These are phyloP conservation scores for Clarireedia paspali DNA, from an alignment of 2,329 filamentous ascomycete genomes.

Conservation along the genomic window DNA sequence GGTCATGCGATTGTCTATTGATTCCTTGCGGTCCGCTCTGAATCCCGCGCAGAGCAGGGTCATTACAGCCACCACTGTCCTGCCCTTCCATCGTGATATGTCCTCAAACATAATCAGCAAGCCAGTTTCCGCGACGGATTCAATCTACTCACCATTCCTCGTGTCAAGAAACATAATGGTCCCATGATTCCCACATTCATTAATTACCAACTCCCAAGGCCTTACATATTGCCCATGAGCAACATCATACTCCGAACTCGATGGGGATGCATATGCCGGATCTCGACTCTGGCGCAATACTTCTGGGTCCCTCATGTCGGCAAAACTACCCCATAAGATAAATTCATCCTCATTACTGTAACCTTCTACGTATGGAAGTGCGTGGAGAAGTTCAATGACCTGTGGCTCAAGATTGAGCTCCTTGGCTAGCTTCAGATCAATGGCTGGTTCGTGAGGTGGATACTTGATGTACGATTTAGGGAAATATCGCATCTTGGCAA, in stretches of 20 bases:
- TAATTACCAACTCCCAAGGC: neutral
- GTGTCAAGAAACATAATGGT: neutral
- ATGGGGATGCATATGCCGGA: constrained; percentile 1
- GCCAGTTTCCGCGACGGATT: neutral
- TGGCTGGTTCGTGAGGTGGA: constrained; percentile 9
- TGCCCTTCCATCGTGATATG: constrained; percentile 1
- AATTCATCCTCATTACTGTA: constrained; percentile 10
- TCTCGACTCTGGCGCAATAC: constrained; percentile 9
- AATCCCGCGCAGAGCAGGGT: neutral
- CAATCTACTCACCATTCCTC: neutral
- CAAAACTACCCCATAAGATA: constrained; percentile 10
- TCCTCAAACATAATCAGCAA: neutral
- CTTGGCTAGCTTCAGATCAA: constrained; percentile 8
- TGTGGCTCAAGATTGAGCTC: constrained; percentile 8
- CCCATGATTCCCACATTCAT: neutral
- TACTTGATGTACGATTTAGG: constrained; percentile 10
- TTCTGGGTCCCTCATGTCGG: constrained; percentile 6
- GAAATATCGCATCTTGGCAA: constrained; percentile 12
- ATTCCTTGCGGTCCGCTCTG: neutral
- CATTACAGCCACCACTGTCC: neutral
- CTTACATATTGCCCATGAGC: constrained; percentile 3
- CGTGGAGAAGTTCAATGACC: constrained; percentile 10
- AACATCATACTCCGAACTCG: constrained; percentile 1
- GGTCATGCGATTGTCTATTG: neutral
- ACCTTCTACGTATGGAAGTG: constrained; percentile 10